These are phyloP conservation scores for Sordariomycetes sp. DNA, from an alignment of 2,329 filamentous ascomycete species.

Conservation along the genomic window DNA sequence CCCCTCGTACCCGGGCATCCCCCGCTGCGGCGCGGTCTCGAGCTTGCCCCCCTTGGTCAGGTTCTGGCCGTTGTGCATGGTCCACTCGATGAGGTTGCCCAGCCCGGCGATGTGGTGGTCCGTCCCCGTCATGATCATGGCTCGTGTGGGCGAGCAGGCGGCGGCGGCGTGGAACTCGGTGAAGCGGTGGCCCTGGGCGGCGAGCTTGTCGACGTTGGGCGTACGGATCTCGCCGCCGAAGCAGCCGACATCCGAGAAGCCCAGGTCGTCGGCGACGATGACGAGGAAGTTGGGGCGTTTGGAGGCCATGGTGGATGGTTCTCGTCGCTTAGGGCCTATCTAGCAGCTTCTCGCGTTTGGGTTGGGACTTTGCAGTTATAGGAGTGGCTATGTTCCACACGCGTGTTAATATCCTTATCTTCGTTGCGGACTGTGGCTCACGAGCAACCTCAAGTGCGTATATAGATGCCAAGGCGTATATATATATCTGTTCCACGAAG, in stretches of 20 bases:
- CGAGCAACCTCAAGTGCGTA: no score
- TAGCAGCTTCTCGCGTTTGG: no score
- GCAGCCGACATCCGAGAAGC: slow-evolving; percentile 48
- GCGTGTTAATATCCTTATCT: no score
- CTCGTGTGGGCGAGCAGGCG: slow-evolving; percentile 49
- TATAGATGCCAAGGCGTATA: no score
- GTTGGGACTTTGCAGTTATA: background rate
- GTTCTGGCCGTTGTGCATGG: background rate
- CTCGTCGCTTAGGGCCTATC: no score
- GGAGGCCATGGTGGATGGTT: background rate
- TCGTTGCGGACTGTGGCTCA: no score
- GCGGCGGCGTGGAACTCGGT: slow-evolving; percentile 54
- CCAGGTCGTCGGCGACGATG: slow-evolving; percentile 47
- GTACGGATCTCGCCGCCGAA: slow-evolving; percentile 52
- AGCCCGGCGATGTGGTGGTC: slow-evolving; percentile 50
- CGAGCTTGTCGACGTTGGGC: slow-evolving; percentile 44
- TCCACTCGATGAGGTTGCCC: slow-evolving; percentile 44
- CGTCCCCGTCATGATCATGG: slow-evolving; percentile 56
- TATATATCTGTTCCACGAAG: no score
- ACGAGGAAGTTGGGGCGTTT: slow-evolving; percentile 47
- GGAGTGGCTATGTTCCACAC: no score
- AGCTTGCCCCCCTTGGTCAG: background rate
- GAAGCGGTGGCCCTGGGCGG: slow-evolving; percentile 35
- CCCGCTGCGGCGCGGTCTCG: slow-evolving; percentile 19
- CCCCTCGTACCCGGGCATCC: slow-evolving; percentile 51